phyloP scores from a whole-genome alignment of 1,284 basidiomycete species.

The Ceratobasidium sp. region DNA sequence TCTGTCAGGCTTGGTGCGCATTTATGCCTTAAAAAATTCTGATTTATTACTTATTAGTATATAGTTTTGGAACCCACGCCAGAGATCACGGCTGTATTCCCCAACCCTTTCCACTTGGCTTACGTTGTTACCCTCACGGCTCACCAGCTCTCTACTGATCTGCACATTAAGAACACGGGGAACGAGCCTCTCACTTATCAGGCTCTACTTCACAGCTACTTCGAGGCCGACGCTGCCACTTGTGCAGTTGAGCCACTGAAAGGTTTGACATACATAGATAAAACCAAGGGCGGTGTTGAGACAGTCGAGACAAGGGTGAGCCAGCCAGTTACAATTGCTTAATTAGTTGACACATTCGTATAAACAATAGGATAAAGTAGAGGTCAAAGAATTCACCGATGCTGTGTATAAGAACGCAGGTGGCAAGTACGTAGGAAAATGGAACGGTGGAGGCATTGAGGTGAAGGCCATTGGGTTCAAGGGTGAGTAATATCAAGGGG shows the following conservation, averaged over 20 bases:
- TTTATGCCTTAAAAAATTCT: neutral
- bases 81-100: conserved; percentile 67
- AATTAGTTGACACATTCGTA: neutral
- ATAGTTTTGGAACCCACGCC: conserved; percentile 71
- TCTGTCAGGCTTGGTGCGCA: conserved; percentile 75
- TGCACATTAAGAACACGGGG: conserved; percentile 80
- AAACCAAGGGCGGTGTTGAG: conserved; percentile 65
- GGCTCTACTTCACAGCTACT: conserved; percentile 87
- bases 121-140: conserved; percentile 83
- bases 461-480: conserved; percentile 72
- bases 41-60: conserved; percentile 35
- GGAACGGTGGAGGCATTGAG: conserved; percentile 66
- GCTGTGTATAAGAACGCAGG: conserved; percentile 74
- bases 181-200: conserved; percentile 77
- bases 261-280: conserved; percentile 77
- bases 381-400: conserved; percentile 74
- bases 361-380: conserved; percentile 59
- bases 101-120: conserved; percentile 71
- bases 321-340: neutral
- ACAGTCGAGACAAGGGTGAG: conserved; percentile 58
- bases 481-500: conserved; percentile 38
- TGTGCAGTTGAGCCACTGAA: conserved; percentile 70
- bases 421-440: conserved; percentile 67
- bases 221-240: conserved; percentile 65
- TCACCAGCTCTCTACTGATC: conserved; percentile 78